Evolutionary conservation across 345 rosid species (phyloP).

Genomic region (Aquilaria sinensis): DNA sequence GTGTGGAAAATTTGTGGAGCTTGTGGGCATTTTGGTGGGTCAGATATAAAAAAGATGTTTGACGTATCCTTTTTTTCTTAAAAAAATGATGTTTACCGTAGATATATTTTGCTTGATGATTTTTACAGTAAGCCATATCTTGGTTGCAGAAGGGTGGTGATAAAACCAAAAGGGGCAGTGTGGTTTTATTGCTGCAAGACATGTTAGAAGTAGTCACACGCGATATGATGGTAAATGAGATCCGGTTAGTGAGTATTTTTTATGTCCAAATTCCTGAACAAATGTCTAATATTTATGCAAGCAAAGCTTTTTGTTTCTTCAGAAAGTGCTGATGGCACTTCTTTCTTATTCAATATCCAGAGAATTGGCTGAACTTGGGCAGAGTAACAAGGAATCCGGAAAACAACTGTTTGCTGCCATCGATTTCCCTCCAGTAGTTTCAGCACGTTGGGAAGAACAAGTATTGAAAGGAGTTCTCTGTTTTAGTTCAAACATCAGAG

Average conservation of each 20-base stretch:
- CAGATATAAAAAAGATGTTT: neutral
- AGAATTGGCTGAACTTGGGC: conserved; percentile 79
- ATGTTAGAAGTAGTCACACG: conserved; percentile 94
- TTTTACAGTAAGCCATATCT: conserved; percentile 9
- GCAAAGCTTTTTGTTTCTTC: neutral
- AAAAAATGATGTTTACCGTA: neutral
- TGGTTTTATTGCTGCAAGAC: conserved; percentile 84
- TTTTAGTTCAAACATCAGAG: conserved; percentile 7
- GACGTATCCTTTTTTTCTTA: neutral
- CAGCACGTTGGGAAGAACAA: conserved; percentile 96
- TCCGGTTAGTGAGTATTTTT: conserved; percentile 55
- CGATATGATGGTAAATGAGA: conserved; percentile 94
- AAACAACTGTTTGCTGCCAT: conserved; percentile 95
- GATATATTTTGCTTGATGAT: conserved; percentile 8
- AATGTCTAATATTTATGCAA: neutral
- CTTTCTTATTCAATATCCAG: conserved; percentile 27
- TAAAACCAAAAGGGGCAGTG: conserved; percentile 59
- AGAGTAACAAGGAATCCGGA: conserved; percentile 84
- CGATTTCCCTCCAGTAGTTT: conserved; percentile 62
- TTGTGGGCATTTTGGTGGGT: conserved; percentile 85
- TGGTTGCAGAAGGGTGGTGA: conserved; percentile 81
- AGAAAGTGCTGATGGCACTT: neutral
- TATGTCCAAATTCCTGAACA: conserved; percentile 1
- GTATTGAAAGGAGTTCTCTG: conserved; percentile 22
- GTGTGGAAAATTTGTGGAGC: conserved; percentile 78